phyloP scores from a whole-genome alignment of 2,329 filamentous ascomycete species.

The Exophiala dermatitidis region DNA sequence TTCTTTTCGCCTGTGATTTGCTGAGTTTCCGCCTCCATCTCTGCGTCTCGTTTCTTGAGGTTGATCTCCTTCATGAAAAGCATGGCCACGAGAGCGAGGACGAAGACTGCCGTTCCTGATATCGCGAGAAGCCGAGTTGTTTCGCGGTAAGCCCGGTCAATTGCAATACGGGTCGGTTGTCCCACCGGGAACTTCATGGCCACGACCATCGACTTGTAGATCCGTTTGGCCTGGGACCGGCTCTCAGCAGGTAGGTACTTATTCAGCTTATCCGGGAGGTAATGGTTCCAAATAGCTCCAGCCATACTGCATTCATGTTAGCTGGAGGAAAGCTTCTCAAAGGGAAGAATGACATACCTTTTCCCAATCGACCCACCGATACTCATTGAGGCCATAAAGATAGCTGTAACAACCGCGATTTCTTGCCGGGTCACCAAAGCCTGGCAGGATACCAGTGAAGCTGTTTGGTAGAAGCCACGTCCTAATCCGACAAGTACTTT shows the following conservation, averaged over 20 bases:
- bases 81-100: not conserved
- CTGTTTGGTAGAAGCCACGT: not conserved
- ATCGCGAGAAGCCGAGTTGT: conserved; percentile 44
- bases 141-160: conserved; percentile 39
- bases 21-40: not conserved
- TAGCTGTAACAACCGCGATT: not conserved
- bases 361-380: not conserved
- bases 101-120: conserved; percentile 30
- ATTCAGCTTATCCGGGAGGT: not conserved
- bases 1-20: too few relatives aligned
- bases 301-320: not conserved
- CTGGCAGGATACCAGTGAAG: not conserved
- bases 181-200: conserved; percentile 26
- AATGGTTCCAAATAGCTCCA: not conserved
- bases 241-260: conserved; percentile 27
- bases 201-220: not conserved
- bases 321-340: not conserved
- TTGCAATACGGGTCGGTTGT: conserved; percentile 38
- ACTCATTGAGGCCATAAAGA: not conserved
- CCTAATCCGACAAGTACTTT: not conserved
- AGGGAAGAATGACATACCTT: not conserved
- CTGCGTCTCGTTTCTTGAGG: not conserved
- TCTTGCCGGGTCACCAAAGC: not conserved
- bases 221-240: not conserved
- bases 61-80: not conserved